These are phyloP conservation scores for Acanthochlamys bracteata DNA, from an alignment of 106 monocot species.

Conservation along the genomic window DNA sequence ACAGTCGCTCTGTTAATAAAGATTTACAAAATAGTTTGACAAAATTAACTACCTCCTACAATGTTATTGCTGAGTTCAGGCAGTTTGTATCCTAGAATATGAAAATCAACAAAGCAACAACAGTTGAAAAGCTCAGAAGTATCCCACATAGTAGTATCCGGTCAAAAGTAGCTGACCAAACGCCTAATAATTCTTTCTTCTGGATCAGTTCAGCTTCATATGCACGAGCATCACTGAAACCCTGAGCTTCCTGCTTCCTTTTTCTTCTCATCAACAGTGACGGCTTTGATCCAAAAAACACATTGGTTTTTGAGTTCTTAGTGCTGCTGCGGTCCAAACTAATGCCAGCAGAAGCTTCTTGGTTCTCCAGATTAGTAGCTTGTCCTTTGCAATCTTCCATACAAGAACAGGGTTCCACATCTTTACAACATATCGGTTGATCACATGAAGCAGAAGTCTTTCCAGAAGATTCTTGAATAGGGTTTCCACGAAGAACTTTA, in stretches of 20 bases:
- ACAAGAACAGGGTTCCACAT: conserved; percentile 13
- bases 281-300: conserved; percentile 19
- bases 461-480: conserved; percentile 1
- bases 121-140: conserved; percentile 27
- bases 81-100: conserved; percentile 10
- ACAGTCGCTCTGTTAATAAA: too few relatives aligned
- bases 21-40: too few relatives aligned
- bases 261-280: conserved; percentile 36
- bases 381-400: conserved; percentile 4
- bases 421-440: conserved; percentile 34
- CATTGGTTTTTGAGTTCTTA: background rate
- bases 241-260: conserved; percentile 10
- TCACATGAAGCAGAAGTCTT: conserved; percentile 11
- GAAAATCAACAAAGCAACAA: conserved; percentile 25
- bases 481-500: background rate
- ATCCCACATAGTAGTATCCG: conserved; percentile 41
- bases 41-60: too few relatives aligned
- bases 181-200: background rate
- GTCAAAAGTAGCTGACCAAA: conserved; percentile 27
- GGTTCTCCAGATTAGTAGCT: background rate
- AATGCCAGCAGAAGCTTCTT: background rate
- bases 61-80: background rate
- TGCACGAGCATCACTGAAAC: conserved; percentile 1
- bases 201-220: conserved; percentile 1
- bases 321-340: background rate